Evolutionary conservation across 2,329 filamentous ascomycete genomes (phyloP), one percentile per base, ranked within the genome.

Genomic region (Nemania diffusa): DNA sequence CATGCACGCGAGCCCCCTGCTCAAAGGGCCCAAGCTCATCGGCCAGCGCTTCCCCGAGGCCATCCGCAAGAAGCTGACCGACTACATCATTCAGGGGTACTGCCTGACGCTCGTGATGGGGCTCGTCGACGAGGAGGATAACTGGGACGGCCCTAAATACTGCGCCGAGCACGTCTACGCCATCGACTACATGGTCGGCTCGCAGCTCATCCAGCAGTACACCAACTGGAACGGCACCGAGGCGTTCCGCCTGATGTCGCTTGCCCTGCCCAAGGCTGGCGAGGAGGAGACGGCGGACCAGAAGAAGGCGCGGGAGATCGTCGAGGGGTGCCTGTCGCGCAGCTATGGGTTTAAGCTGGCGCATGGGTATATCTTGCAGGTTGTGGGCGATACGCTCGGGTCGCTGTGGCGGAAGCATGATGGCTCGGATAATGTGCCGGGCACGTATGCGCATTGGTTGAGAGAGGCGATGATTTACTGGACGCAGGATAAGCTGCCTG

Each of bases 21-120:
- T 88, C 52, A 80, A 78, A 46, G 84, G 82, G 0, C 69, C 83
- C 1, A 78, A 81, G 2, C 74, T 83, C 58, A 79, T 81, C 73
- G 68, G 79, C 69, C 57, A 76, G 68, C 13, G 79, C 77, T 72
- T 76, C 73, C 3, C 79, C 3, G 80, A 83, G 6, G 82, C 82
- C 34, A 72, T 78, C 13, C 78, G 79, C 42, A 78, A 74, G 61
- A 78, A 83, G 69, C 78, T 88, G 71, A 84, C 82, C 2, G 85
- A 89, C 71, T 89, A 88, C 69, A 86, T 87, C 62, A 83, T 85
- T 46, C 86, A 89, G 67, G 85, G 84, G 2, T 85, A 87, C 67
- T 84, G 79, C 2, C 81, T 87, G 68, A 81, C 79, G 6, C 76
- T 84, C 75, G 85, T 84, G 0, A 83, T 87, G 82, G 81, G 83